Evolutionary conservation across 495 filamentous ascomycete genomes (phyloP).

Genomic region (Venustampulla echinocandica): DNA sequence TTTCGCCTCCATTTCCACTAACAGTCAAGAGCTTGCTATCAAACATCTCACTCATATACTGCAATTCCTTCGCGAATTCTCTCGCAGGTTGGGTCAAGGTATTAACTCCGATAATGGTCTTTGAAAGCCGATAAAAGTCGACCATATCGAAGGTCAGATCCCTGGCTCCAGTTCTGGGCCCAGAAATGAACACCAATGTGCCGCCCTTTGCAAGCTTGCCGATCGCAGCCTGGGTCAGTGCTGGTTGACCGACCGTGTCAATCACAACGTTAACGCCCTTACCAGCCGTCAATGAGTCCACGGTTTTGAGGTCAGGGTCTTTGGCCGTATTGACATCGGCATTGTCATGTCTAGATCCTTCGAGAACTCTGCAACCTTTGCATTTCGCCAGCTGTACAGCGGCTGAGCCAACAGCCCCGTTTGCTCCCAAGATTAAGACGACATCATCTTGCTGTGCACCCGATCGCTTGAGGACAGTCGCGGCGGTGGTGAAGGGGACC

Average conservation of each 20-base stretch:
- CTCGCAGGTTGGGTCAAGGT: conserved; percentile 18
- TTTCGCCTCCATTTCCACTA: conserved; percentile 8
- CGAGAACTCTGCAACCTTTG: conserved; percentile 24
- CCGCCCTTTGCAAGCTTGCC: conserved; percentile 22
- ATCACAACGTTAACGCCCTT: conserved; percentile 30
- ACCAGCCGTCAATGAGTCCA: conserved; percentile 26
- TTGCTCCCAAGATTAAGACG: conserved; percentile 31
- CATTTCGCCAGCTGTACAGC: conserved; percentile 27
- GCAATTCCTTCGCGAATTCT: conserved; percentile 15
- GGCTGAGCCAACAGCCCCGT: conserved; percentile 28
- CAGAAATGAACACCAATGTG: conserved; percentile 25
- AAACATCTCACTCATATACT: conserved; percentile 16
- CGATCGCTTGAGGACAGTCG: conserved; percentile 22
- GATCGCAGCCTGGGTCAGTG: conserved; percentile 21
- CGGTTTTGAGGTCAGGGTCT: conserved; percentile 22
- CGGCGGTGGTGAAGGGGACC: conserved; percentile 30
- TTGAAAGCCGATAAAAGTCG: conserved; percentile 26
- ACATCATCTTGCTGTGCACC: conserved; percentile 23
- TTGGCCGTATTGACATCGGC: conserved; percentile 26
- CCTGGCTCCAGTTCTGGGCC: conserved; percentile 21
- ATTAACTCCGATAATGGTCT: conserved; percentile 25
- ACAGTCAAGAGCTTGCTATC: conserved; percentile 21
- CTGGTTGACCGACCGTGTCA: conserved; percentile 28
- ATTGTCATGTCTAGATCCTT: conserved; percentile 20
- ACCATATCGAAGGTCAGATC: conserved; percentile 24